phyloP scores from a whole-genome alignment of 495 filamentous ascomycete genomes.

The Halenospora varia region DNA sequence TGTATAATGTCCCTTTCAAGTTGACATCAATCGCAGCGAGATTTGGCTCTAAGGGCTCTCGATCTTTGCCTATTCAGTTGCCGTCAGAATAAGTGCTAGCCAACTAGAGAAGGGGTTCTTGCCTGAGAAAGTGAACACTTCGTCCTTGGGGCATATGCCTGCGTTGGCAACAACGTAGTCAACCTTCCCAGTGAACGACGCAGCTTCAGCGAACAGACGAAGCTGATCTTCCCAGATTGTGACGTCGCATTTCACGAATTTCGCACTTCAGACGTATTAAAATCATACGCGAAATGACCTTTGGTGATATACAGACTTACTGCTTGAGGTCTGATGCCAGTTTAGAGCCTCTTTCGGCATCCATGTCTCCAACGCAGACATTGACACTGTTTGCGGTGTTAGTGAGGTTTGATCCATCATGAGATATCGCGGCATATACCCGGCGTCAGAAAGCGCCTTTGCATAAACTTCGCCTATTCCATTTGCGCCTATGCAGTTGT shows the following conservation, averaged over 20 bases:
- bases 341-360: conserved; percentile 29
- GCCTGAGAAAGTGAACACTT: conserved; percentile 33
- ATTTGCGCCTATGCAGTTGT: conserved; percentile 25
- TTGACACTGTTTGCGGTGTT: conserved; percentile 22
- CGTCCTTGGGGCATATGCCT: conserved; percentile 29
- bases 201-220: conserved; percentile 25
- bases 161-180: conserved; percentile 37
- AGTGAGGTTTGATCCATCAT: not conserved
- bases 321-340: conserved; percentile 14
- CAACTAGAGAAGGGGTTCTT: not conserved
- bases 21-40: conserved; percentile 38
- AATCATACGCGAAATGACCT: not conserved
- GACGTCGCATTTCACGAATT: conserved; percentile 30
- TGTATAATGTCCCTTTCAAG: conserved; percentile 35
- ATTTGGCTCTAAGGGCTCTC: conserved; percentile 32
- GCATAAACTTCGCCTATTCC: conserved; percentile 45
- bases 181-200: conserved; percentile 18
- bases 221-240: conserved; percentile 29
- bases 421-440: conserved; percentile 10
- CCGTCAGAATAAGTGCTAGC: not conserved
- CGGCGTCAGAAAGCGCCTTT: conserved; percentile 32
- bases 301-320: conserved; percentile 3
- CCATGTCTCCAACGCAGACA: conserved; percentile 42
- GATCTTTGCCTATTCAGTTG: conserved; percentile 28
- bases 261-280: not conserved